These are phyloP conservation scores for Flammula alnicola DNA, from an alignment of 1,284 basidiomycete genomes.

Conservation along the genomic window DNA sequence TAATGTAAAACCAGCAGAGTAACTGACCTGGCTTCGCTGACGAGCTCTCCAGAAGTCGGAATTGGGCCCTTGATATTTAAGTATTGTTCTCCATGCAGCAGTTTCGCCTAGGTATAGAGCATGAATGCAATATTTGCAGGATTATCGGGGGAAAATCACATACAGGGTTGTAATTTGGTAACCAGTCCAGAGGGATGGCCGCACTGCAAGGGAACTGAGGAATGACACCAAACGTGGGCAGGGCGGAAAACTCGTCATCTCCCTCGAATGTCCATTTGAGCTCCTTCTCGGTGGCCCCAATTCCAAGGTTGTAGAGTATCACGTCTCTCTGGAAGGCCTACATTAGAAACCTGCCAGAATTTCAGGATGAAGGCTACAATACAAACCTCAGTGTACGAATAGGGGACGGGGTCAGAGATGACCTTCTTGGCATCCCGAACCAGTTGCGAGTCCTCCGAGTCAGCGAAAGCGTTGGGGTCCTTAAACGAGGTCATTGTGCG, in stretches of 20 bases:
- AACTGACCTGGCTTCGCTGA: constrained; percentile 74
- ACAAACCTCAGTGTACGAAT: constrained; percentile 69
- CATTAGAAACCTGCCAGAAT: neutral
- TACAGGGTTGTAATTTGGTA: constrained; percentile 95
- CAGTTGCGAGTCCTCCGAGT: constrained; percentile 85
- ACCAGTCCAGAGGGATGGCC: constrained; percentile 75
- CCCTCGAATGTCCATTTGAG: constrained; percentile 93
- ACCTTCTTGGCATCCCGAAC: constrained; percentile 85
- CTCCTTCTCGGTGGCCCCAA: constrained; percentile 95
- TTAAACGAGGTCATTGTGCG: constrained; percentile 43
- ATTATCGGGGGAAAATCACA: constrained; percentile 26
- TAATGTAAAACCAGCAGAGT: constrained; percentile 1
- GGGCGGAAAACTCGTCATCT: constrained; percentile 82
- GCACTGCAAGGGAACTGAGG: constrained; percentile 86
- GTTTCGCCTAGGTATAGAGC: constrained; percentile 70
- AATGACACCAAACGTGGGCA: constrained; percentile 96
- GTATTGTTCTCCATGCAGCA: constrained; percentile 99
- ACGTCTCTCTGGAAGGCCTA: constrained; percentile 73
- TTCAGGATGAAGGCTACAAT: neutral
- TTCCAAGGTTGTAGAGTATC: constrained; percentile 94
- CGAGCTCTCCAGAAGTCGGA: constrained; percentile 85
- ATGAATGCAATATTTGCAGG: neutral
- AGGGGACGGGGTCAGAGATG: constrained; percentile 59
- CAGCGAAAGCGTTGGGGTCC: constrained; percentile 60
- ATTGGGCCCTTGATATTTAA: constrained; percentile 88